phyloP scores from a whole-genome alignment of 257 asterid species.

The Scutellaria minor region DNA sequence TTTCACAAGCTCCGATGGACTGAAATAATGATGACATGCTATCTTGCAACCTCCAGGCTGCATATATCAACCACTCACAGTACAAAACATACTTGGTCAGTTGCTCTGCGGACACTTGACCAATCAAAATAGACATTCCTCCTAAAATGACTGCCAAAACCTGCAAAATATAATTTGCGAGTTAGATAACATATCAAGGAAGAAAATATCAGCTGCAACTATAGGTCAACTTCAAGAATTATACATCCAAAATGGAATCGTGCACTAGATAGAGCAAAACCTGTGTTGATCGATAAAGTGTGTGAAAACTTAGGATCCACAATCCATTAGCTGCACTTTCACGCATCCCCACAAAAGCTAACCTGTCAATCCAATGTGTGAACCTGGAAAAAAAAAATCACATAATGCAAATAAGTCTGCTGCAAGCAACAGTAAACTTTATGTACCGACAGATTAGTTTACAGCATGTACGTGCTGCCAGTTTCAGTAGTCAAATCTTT shows the following conservation, averaged over 20 bases:
- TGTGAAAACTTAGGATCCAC: constrained; percentile 54
- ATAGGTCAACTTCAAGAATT: constrained; percentile 19
- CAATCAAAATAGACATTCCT: constrained; percentile 50
- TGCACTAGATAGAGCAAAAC: constrained; percentile 38
- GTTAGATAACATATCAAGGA: constrained; percentile 9
- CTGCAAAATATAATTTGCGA: constrained; percentile 35
- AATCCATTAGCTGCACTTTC: constrained; percentile 58
- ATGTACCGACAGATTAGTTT: constrained; percentile 23
- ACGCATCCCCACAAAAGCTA: constrained; percentile 49
- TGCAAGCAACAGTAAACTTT: constrained; percentile 16
- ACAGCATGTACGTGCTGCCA: constrained; percentile 16
- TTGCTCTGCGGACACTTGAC: constrained; percentile 56
- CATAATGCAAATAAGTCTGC: constrained; percentile 30
- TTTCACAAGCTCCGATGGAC: constrained; percentile 61
- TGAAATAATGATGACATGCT: constrained; percentile 56
- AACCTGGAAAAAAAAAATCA: constrained; percentile 40
- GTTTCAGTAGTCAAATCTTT: constrained; percentile 3
- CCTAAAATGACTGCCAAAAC: constrained; percentile 55
- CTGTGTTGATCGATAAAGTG: constrained; percentile 57
- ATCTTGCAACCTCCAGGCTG: constrained; percentile 69
- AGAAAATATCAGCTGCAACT: neutral
- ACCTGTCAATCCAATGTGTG: constrained; percentile 42
- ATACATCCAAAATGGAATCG: constrained; percentile 11
- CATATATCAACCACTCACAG: constrained; percentile 69
- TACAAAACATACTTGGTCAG: constrained; percentile 58